A percentile compares a stretch with the other conserved stretches of the same genome.
phyloP scores from a whole-genome alignment of 1,284 basidiomycete species.

The Rhodotorula sp. region DNA sequence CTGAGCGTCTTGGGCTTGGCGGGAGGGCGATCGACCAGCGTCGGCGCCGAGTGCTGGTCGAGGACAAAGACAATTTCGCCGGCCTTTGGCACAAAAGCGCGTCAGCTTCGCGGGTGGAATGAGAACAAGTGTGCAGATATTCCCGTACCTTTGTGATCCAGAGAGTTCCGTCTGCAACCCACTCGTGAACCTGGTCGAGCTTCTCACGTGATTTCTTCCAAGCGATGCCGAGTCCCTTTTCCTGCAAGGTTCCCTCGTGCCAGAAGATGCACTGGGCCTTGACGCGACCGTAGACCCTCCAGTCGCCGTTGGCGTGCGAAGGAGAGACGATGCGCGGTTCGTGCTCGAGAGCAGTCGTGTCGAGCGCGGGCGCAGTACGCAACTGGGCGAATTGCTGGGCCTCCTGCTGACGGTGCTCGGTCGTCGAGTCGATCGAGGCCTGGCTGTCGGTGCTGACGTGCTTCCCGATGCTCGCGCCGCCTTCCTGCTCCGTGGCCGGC shows the following conservation, averaged over 20 bases:
- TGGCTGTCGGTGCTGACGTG: not conserved
- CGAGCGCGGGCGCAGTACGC: conserved; percentile 1
- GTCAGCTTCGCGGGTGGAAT: too few relatives aligned
- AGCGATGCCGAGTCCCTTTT: not conserved
- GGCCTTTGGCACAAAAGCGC: not conserved
- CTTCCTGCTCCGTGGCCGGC: not conserved
- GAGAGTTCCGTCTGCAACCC: conserved; percentile 19
- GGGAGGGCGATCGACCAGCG: not conserved
- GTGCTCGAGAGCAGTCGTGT: not conserved
- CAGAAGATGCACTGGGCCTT: conserved; percentile 25
- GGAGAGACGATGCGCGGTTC: conserved; percentile 14
- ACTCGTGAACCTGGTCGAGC: conserved; percentile 8
- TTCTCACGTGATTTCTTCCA: not conserved
- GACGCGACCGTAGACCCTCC: conserved; percentile 26
- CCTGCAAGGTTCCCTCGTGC: conserved; percentile 8
- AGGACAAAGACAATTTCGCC: conserved; percentile 11
- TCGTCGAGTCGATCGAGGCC: conserved; percentile 1
- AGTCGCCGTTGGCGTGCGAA: conserved; percentile 26
- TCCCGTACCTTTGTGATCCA: conserved; percentile 24
- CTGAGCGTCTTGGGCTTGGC: too few relatives aligned
- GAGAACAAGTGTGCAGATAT: not conserved
- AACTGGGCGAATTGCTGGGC: conserved; percentile 10
- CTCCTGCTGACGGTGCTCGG: not conserved
- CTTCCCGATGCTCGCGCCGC: not conserved
- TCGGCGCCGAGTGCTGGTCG: conserved; percentile 11